Percentiles rank a stretch among this genome's conserved stretches.
Evolutionary conservation across 176 grass and related monocot species (phyloP).

Genomic region (Musa itinerans): DNA sequence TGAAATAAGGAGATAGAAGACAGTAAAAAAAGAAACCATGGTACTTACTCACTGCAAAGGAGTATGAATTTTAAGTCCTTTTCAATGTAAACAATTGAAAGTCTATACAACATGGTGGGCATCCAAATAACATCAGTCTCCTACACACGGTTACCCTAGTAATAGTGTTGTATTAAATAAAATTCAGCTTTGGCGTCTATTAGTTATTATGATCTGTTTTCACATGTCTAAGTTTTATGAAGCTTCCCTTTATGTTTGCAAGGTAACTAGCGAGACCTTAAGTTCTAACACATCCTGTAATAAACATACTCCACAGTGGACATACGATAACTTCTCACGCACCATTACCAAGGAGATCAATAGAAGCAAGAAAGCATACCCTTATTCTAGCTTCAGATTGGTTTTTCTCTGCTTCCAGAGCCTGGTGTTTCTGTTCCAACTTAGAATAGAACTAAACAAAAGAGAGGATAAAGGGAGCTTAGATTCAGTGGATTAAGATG

Average conservation of each 20-base stretch:
- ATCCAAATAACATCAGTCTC: neutral
- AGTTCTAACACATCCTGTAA: neutral
- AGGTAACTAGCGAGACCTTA: no score
- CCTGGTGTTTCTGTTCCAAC: conserved; percentile 41
- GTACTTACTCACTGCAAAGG: no score
- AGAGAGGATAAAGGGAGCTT: neutral
- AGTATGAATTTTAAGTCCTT: no score
- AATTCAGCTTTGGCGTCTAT: neutral
- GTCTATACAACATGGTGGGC: no score
- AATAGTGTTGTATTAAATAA: neutral
- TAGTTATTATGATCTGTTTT: neutral
- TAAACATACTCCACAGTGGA: neutral
- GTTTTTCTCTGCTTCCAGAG: conserved; percentile 43
- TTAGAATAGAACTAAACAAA: conserved; percentile 33
- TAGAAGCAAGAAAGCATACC: conserved; percentile 16
- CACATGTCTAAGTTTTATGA: neutral
- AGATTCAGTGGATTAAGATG: neutral
- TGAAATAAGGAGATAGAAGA: neutral
- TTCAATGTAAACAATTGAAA: no score
- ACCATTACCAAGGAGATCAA: neutral
- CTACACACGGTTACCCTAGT: neutral
- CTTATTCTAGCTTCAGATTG: conserved; percentile 32
- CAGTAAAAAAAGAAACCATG: neutral
- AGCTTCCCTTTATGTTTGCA: no score
- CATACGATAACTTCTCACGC: conserved; percentile 2